Percentiles rank a stretch among this genome's conserved stretches.
Conservation (phyloP, 257 asterid genomes). For the Gentiana straminea region DNA sequence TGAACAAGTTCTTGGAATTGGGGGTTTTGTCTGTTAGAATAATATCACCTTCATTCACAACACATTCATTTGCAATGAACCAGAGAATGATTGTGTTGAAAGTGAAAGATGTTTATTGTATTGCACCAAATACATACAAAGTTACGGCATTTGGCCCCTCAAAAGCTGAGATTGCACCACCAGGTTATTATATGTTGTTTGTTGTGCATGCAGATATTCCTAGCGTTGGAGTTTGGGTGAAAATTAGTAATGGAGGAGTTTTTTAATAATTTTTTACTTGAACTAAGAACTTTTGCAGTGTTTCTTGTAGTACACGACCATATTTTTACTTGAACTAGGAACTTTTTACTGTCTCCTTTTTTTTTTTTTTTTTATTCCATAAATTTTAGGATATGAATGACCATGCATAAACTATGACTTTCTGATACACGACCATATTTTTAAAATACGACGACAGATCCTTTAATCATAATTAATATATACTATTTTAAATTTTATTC, state of each 20-base stretch:
- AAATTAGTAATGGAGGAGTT: slow-evolving; percentile 1
- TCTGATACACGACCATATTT: no score
- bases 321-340: no score
- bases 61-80: slow-evolving; percentile 58
- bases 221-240: slow-evolving; percentile 52
- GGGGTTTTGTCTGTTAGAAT: slow-evolving; percentile 31
- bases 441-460: no score
- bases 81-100: slow-evolving; percentile 61
- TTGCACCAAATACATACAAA: slow-evolving; percentile 5
- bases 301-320: no score
- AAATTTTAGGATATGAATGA: no score
- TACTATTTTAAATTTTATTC: no score
- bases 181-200: slow-evolving; percentile 58
- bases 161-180: slow-evolving; percentile 44
- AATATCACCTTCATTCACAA: slow-evolving; percentile 46
- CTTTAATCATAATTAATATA: no score
- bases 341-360: no score
- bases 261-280: no score
- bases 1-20: slow-evolving; percentile 9
- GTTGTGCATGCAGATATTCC: slow-evolving; percentile 46
- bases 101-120: slow-evolving; percentile 9
- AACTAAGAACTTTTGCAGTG: no score
- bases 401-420: no score
- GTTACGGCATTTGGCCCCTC: slow-evolving; percentile 35
- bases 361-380: no score